phyloP scores from a whole-genome alignment of 2,329 filamentous ascomycete species.

The Davidsoniella neocaledoniae region DNA sequence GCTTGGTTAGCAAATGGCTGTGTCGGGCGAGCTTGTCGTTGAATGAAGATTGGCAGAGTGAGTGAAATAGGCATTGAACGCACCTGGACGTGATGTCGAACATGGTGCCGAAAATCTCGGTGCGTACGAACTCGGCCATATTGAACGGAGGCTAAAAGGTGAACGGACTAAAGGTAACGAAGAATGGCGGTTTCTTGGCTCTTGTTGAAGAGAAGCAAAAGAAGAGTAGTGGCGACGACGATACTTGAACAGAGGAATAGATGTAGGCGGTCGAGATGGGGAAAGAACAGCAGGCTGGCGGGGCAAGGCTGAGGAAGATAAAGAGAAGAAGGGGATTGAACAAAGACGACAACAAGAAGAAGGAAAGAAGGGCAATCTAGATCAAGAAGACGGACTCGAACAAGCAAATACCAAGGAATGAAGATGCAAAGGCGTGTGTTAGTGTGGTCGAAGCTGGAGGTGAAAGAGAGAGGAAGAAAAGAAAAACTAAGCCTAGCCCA shows the following conservation, averaged over 20 bases:
- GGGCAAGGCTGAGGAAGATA: background rate
- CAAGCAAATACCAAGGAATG: no score
- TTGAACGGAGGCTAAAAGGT: conserved; percentile 22
- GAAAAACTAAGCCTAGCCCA: background rate
- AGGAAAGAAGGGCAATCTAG: conserved; percentile 2
- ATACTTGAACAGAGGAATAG: no score
- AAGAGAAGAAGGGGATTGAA: background rate
- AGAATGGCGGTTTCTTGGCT: background rate
- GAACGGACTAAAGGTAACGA: no score
- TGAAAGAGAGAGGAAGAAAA: background rate
- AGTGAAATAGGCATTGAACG: conserved; percentile 4
- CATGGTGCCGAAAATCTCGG: conserved; percentile 97
- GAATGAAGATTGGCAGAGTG: background rate
- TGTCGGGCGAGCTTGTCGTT: background rate
- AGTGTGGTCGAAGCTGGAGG: no score
- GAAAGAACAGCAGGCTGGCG: no score
- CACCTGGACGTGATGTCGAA: conserved; percentile 99
- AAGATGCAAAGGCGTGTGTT: no score
- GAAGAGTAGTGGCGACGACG: background rate
- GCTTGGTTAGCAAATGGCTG: background rate
- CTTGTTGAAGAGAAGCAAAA: background rate
- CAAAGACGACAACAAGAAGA: background rate
- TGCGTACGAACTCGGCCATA: conserved; percentile 98
- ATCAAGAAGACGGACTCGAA: no score
- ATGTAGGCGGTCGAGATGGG: background rate